Percentiles rank a stretch among this genome's conserved stretches.
phyloP scores from a whole-genome alignment of 306 rosid genomes.

The Sophora flavescens region DNA sequence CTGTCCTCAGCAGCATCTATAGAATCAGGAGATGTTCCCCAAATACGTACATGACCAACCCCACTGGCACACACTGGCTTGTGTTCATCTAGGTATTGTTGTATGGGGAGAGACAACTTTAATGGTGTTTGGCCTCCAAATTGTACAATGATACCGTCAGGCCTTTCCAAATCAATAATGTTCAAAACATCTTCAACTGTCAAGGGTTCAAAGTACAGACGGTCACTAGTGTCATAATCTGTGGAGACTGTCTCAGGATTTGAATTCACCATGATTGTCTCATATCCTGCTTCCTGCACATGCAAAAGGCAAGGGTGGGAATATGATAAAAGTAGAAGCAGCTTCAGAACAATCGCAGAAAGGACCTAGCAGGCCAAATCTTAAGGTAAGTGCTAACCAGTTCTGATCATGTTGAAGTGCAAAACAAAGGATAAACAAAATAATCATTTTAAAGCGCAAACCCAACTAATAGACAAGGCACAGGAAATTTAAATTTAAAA shows the following conservation, averaged over 20 bases:
- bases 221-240: conserved; percentile 97
- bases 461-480: conserved; percentile 27
- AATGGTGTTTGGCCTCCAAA: conserved; percentile 99
- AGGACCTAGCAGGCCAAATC: background rate
- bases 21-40: conserved; percentile 98
- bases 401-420: conserved; percentile 25
- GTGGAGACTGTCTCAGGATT: conserved; percentile 99
- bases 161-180: conserved; percentile 92
- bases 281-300: conserved; percentile 88
- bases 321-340: background rate
- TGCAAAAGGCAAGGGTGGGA: conserved; percentile 35
- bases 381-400: conserved; percentile 17
- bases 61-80: conserved; percentile 82
- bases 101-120: conserved; percentile 87
- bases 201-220: conserved; percentile 90
- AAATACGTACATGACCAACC: conserved; percentile 70
- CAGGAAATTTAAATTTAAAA: conserved; percentile 12
- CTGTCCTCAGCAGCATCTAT: conserved; percentile 98
- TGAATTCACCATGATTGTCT: conserved; percentile 98
- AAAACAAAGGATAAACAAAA: background rate
- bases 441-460: conserved; percentile 9
- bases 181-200: conserved; percentile 88
- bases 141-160: conserved; percentile 98
- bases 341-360: background rate
- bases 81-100: conserved; percentile 81